phyloP scores from a whole-genome alignment of 768 basidiomycete genomes.

The Lactarius sp. region DNA sequence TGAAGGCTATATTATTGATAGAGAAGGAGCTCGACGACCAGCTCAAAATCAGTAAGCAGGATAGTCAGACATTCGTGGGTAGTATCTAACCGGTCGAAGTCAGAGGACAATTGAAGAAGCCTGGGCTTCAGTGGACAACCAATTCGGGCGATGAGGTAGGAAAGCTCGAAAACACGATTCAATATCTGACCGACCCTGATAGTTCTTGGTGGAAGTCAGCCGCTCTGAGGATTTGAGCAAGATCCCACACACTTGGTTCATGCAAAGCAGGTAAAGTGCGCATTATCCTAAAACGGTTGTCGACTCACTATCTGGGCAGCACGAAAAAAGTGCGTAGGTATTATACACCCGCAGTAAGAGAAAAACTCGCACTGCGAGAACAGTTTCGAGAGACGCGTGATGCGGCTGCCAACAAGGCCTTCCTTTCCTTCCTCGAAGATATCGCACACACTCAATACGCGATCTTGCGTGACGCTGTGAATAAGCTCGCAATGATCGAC shows the following conservation, averaged over 20 bases:
- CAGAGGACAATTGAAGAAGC: slow-evolving; percentile 65
- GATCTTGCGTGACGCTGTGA: slow-evolving; percentile 66
- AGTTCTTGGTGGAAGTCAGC: slow-evolving; percentile 81
- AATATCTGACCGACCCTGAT: background rate
- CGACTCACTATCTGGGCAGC: slow-evolving; percentile 35
- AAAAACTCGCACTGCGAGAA: slow-evolving; percentile 63
- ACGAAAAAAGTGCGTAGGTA: slow-evolving; percentile 72
- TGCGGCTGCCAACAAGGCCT: slow-evolving; percentile 62
- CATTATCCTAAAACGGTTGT: background rate
- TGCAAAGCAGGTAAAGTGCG: slow-evolving; percentile 54
- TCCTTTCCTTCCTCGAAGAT: slow-evolving; percentile 60
- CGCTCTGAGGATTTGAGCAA: slow-evolving; percentile 44
- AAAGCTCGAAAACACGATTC: background rate
- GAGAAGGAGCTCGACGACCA: slow-evolving; percentile 72
- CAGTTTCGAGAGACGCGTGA: slow-evolving; percentile 70
- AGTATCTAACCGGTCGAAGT: slow-evolving; percentile 39
- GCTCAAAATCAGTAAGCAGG: slow-evolving; percentile 53
- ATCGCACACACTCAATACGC: slow-evolving; percentile 66
- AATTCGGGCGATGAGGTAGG: slow-evolving; percentile 67
- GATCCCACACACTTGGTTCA: slow-evolving; percentile 52
- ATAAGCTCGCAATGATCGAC: slow-evolving; percentile 79
- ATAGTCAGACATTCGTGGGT: slow-evolving; percentile 4
- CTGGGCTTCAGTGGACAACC: slow-evolving; percentile 65
- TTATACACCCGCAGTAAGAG: slow-evolving; percentile 61
- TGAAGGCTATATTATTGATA: slow-evolving; percentile 58